Evolutionary conservation across 2,329 filamentous ascomycete species (phyloP), one percentile per base, ranked within the genome.

Genomic region (Diplocarpon mali): DNA sequence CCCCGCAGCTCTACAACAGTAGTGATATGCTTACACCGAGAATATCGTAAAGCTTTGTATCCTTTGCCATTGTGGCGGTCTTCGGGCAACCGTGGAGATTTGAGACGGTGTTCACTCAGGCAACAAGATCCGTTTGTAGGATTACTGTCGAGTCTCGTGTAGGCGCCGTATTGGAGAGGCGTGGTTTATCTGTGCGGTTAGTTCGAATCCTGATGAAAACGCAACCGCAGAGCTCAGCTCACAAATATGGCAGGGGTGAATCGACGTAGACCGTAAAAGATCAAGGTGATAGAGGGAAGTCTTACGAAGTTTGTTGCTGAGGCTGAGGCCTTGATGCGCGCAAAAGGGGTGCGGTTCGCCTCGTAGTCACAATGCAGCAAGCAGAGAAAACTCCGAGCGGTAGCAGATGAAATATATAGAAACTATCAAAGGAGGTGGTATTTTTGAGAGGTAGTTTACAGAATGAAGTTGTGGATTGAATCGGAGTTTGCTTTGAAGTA

Each of bases 11-110:
- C 17, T 31, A 32, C 35, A 35, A 13, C 38, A n/a, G n/a, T n/a
- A n/a, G n/a, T n/a, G n/a, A 24, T 37, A 31, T 42, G 69, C 75
- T 61, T 79, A 88, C 84, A 65, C 84, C 84, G 40, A 92, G 76
- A 50, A 75, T 68, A 50, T 90, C 84, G 69, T 92, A 92, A 63
- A 78, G 75, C 65, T 85, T 85, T 31, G 78, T 84, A 59, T 88
- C 84, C 63, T 83, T 85, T 54, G 80, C 83, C 84, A 88, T 89
- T 44, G 60, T 82, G 55, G 42, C 42, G 49, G 38, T 57, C 55
- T 59, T 52, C 13, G 31, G 35, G 38, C 29, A 44, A 38, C 34
- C 45, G 34, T 31, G 36, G 47, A 46, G 42, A 48, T 40, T 40
- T 42, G 34, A 7, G 20, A 3, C 4, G 20, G 20, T 24, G 7